Base-by-base conservation (phyloP, 2,329 filamentous ascomycete genomes). In the Claviceps sp. region DNA sequence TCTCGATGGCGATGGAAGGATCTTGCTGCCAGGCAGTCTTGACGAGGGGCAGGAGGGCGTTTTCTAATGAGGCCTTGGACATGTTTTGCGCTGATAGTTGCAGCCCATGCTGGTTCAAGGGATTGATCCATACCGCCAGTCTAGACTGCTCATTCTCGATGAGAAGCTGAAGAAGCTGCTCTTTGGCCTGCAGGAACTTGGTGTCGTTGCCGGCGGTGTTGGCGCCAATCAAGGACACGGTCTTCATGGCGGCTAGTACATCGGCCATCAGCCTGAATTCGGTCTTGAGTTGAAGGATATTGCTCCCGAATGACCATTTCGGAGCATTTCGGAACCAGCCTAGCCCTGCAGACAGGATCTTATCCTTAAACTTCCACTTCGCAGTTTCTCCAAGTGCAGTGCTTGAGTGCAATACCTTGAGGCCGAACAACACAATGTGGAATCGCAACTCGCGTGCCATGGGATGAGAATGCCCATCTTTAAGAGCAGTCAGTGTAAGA, bases 241-340 rank as follows among this genome's bases (percentile, higher is more conserved):
- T 74, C 56, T 82, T 81, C 55, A 98, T 69, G 14, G 82, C 78
- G 11, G 70, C 65, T 48, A 84, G 73, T 39, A 96, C 82, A 63
- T 96, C 89, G 6, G 77, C 76, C 41, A 97, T 77, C 17, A 95
- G 73, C 58, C 85, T 85, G 38, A 89, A 81, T 68, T 99, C 93
- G 0, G 94, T 91, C 71, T 95, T 97, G 50, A 97, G 74, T 64
- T 98, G 93, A 16, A 98, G 71, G 48, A 87, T 80, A 64, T 96
- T 98, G 60, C 91, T 93, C 52, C 93, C 93, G 67, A 93, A 97
- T 0, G 93, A 95, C 91, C 93, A 98, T 58, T 82, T 81, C 14
- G 90, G 88, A 5, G 87, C 73, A 58, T 83, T 80, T 41, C 76
- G 80, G 68, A 98, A 99, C 94, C 94, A 98, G 55, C 78, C 82